Conservation (phyloP, 2,329 filamentous ascomycete genomes). For the Fusarium metavorans region DNA sequence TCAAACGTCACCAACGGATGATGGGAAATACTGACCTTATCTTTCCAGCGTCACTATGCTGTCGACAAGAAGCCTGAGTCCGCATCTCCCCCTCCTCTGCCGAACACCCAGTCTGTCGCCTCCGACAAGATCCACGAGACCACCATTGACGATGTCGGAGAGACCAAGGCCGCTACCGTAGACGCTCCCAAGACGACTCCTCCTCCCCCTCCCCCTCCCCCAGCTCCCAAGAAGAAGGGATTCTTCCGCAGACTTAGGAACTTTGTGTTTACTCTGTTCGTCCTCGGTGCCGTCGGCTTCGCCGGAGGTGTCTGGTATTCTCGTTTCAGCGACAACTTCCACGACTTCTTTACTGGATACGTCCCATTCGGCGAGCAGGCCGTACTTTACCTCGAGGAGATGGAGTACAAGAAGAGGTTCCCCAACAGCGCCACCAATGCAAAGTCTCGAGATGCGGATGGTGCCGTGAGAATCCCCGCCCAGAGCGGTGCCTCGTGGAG, state of each 20-base stretch:
- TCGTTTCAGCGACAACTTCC: constrained; percentile 95
- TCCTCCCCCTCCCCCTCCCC: constrained; percentile 45
- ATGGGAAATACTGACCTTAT: constrained; percentile 47
- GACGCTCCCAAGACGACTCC: constrained; percentile 51
- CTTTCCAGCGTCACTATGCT: constrained; percentile 67
- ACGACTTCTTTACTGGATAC: constrained; percentile 99
- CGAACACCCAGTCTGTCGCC: constrained; percentile 65
- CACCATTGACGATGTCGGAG: constrained; percentile 50
- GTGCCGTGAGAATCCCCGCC: constrained; percentile 84
- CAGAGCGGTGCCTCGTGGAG: constrained; percentile 88
- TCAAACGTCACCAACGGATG: constrained; percentile 50
- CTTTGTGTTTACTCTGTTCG: constrained; percentile 79
- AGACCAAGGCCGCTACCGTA: constrained; percentile 54
- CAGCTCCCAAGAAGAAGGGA: constrained; percentile 64
- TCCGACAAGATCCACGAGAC: constrained; percentile 59
- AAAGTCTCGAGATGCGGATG: constrained; percentile 66
- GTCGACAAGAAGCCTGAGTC: constrained; percentile 65
- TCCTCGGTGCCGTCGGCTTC: constrained; percentile 84
- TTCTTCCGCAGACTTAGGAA: constrained; percentile 79
- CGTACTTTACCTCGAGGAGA: constrained; percentile 95
- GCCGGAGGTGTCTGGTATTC: constrained; percentile 93
- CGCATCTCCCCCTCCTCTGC: constrained; percentile 62
- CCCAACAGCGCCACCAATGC: constrained; percentile 63
- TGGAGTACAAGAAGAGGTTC: constrained; percentile 91
- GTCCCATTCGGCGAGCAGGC: constrained; percentile 94